Base-by-base conservation (phyloP, 345 rosid species). In the Fremontodendron californicum region DNA sequence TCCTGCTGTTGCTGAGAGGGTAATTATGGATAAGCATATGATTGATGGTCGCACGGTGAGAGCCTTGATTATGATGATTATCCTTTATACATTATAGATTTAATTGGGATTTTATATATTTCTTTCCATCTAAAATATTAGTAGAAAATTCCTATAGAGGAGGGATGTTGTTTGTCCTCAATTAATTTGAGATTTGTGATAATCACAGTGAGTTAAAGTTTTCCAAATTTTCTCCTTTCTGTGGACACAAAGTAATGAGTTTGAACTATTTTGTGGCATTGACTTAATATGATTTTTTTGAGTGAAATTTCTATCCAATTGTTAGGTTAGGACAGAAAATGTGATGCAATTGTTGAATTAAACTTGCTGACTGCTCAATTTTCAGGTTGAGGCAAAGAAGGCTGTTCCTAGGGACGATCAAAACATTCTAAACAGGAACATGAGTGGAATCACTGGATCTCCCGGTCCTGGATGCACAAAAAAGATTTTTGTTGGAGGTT, bases 301-400 rank as follows among this genome's bases (percentile, higher is more conserved):
- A 29, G 21, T 51, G 49, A 15, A 15, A 43, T 39, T 79, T 54
- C 58, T 55, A 39, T 64, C 21, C 23, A 49, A 31, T 68, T 58
- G 74, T 45, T 42, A 1, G 60, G 54, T 42, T 69, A 76, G 52
- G 69, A 60, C 35, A 62, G 48, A 11, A 79, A 79, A 79, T 61
- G 54, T 75, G 21, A 37, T 76, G 71, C 15, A 78, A 63, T 73
- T 80, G 67, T 61, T 72, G 61, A 21, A 73, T 73, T 78, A 42
- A 65, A 66, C 31, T 69, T 75, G 6, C 25, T 71, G 60, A 31
- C 37, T 48, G 5, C 58, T 71, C 16, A 19, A 16, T 82, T 75
- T 55, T 77, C 85, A 90, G 98, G 98, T 94, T 33, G 99, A 94
- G 84, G 99, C 99, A 60, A 94, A 94, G 90, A 94, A 91, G 85